Evolutionary conservation across 345 rosid species (phyloP).

Genomic region (Hibiscus syriacus): DNA sequence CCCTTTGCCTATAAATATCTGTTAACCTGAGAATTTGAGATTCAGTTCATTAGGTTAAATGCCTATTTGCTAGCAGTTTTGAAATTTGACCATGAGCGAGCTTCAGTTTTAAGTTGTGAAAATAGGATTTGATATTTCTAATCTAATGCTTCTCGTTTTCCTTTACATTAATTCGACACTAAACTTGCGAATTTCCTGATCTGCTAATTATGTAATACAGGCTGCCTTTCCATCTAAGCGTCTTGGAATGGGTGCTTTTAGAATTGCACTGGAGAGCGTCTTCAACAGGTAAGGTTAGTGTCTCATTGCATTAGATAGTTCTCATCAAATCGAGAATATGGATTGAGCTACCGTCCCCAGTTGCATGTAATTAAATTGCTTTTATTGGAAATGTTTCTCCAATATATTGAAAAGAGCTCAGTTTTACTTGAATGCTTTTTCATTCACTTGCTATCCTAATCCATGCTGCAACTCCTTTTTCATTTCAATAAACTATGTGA

Average conservation of each 20-base stretch:
- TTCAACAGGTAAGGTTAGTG: slow-evolving; percentile 34
- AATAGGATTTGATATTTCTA: not conserved
- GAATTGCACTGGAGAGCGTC: slow-evolving; percentile 38
- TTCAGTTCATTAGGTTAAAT: not conserved
- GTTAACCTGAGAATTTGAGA: not conserved
- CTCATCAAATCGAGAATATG: not conserved
- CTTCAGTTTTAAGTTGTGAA: not conserved
- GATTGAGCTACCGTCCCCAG: not conserved
- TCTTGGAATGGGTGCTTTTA: slow-evolving; percentile 46
- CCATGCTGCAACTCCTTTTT: not conserved
- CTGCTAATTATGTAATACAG: slow-evolving; percentile 15
- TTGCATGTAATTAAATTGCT: not conserved
- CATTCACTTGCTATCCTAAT: not conserved
- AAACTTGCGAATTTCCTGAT: not conserved
- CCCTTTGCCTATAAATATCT: not conserved
- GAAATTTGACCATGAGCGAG: not conserved
- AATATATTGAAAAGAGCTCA: not conserved
- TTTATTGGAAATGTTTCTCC: not conserved
- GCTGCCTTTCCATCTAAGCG: slow-evolving; percentile 38
- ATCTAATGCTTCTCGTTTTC: not conserved
- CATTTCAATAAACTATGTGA: not conserved
- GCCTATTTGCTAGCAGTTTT: not conserved
- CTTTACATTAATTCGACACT: not conserved
- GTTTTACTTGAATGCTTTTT: not conserved
- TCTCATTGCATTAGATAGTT: not conserved